Evolutionary conservation across 805 yeast genomes (phyloP), one percentile per base, ranked within the genome.

Genomic region (Ogataea naganishii): DNA sequence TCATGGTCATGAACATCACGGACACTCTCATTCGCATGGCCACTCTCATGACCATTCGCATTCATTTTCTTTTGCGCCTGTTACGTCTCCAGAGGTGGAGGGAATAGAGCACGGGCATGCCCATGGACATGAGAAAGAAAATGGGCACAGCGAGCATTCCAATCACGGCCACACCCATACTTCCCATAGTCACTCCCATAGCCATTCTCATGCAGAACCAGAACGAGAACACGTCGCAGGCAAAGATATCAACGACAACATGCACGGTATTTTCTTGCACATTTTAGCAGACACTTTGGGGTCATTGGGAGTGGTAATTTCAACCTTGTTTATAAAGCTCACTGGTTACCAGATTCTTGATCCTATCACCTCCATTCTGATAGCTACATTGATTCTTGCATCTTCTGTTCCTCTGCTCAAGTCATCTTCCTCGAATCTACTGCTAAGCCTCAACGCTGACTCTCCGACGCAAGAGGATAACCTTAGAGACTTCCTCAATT

Each of bases 271-370:
- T 5, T 92, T 92, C 46, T 60, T 92, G 26, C 99, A 92, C 44
- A 82, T 92, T 18, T 51, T 92, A 26, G 99, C 99, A 0, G 99
- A 92, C 46, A 88, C 97, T 0, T 60, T 92, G 23, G 99, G 99
- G 0, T 89, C 97, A 0, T 94, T 88, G 0, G 97, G 97, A 6
- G 99, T 94, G 12, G 88, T 92, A n/a, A 54, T 85, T 1, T 86
- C 96, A 0, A 89, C 98, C 0, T 32, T 85, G 5, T 57, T 92
- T 23, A 81, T 89, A 7, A 73, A 77, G 35, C 45, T 75, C 20
- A 57, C 69, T 7, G 72, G 74, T 12, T 71, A 82, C 74, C 70
- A 75, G 32, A 79, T 95, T 1, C 80, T 89, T 48, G 99, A 92
- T 49, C 96, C 99, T 2, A 56, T 92, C 14, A 94, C 96, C 0